Percentiles rank a stretch among this genome's conserved stretches.
Conservation (phyloP, 1,284 basidiomycete genomes). For the Mycena sp. region DNA sequence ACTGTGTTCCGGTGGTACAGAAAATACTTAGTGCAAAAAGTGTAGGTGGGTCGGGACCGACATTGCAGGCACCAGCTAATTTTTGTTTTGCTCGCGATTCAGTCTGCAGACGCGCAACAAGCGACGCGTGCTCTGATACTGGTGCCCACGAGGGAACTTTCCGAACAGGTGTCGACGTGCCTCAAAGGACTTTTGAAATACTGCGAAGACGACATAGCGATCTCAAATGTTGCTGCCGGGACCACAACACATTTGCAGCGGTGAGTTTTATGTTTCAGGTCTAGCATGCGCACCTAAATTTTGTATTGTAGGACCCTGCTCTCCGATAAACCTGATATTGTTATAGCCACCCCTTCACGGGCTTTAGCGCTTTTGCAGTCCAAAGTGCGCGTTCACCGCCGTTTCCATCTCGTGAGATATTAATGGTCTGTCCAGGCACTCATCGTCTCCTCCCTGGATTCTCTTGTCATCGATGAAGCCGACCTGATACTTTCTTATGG, state of each 20-base stretch:
- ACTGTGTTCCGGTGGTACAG: constrained; percentile 91
- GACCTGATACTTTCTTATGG: constrained; percentile 98
- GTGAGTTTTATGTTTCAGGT: constrained; percentile 51
- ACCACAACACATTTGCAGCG: constrained; percentile 80
- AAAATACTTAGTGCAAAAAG: constrained; percentile 87
- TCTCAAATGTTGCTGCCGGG: constrained; percentile 86
- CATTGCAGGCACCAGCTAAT: constrained; percentile 2
- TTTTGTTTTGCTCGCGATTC: constrained; percentile 4
- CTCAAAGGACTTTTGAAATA: constrained; percentile 75
- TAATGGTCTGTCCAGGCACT: constrained; percentile 56
- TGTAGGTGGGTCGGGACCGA: constrained; percentile 58
- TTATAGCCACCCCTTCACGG: constrained; percentile 92
- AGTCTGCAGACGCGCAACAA: constrained; percentile 53
- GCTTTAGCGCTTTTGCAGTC: constrained; percentile 83
- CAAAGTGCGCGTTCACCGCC: constrained; percentile 56
- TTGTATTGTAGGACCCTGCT: constrained; percentile 67
- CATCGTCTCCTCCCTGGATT: constrained; percentile 73
- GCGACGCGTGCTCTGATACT: constrained; percentile 86
- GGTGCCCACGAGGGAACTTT: constrained; percentile 94
- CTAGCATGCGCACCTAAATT: neutral
- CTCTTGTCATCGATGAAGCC: constrained; percentile 97
- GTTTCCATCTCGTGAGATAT: neutral
- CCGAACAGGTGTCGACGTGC: constrained; percentile 88
- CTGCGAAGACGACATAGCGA: constrained; percentile 79
- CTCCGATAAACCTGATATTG: constrained; percentile 92